Conservation (phyloP, 2,329 filamentous ascomycete genomes). For the Stachybotrys chlorohalonatus region DNA sequence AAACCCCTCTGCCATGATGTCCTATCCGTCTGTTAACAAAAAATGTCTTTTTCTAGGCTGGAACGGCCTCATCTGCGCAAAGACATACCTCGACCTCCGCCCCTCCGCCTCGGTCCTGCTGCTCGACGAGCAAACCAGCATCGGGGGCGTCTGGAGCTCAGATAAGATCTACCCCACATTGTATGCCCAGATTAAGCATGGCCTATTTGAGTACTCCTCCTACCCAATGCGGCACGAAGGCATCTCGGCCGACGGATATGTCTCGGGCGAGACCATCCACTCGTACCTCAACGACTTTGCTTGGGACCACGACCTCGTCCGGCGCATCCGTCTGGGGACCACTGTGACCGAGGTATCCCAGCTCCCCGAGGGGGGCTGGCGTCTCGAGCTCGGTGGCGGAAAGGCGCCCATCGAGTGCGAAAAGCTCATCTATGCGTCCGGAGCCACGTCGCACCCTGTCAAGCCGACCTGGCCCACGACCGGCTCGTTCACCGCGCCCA, state of each 20-base stretch:
- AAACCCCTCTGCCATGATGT: too few species aligned
- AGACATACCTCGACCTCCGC: conserved; percentile 16
- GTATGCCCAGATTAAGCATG: conserved; percentile 21
- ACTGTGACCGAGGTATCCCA: conserved; percentile 6
- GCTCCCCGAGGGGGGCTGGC: conserved; percentile 8
- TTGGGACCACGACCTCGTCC: conserved; percentile 10
- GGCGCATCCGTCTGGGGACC: conserved; percentile 9
- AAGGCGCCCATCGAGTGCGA: conserved; percentile 7
- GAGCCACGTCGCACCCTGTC: conserved; percentile 12
- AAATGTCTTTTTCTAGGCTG: conserved; percentile 8
- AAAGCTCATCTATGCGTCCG: conserved; percentile 14
- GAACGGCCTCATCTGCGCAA: conserved; percentile 16
- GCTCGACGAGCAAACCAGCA: conserved; percentile 11
- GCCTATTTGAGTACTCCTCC: conserved; percentile 23
- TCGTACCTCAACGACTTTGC: conserved; percentile 17
- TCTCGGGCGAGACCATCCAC: conserved; percentile 20
- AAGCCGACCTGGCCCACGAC: conserved; percentile 10
- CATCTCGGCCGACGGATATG: conserved; percentile 14
- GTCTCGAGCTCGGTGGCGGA: conserved; percentile 9
- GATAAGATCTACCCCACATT: conserved; percentile 18
- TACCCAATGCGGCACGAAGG: conserved; percentile 20
- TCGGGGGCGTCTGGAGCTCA: conserved; percentile 16
- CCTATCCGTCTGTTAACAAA: neutral
- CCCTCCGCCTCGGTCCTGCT: conserved; percentile 14
- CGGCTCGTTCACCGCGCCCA: conserved; percentile 9